Evolutionary conservation across 345 rosid genomes (phyloP), one percentile per base, ranked within the genome.

Genomic region (Capsella bursapastoris): DNA sequence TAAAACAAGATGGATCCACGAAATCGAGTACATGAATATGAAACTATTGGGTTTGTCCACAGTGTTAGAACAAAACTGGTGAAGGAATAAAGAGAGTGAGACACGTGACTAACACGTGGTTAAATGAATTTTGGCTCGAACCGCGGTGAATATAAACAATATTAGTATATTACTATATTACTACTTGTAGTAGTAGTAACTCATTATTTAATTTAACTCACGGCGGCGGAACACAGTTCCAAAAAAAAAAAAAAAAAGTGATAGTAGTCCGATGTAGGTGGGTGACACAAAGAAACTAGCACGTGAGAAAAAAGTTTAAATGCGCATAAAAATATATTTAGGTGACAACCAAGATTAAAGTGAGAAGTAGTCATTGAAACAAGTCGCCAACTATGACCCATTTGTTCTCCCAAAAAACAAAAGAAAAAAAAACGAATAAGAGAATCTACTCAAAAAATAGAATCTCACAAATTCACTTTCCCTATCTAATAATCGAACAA

Each of bases 371-470:
- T 68, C 25, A 22, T 15, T 11, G 49, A 58, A 50, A 38, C 9
- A 18, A 71, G 70, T 69, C 43, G 79, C 34, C 74, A 75, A 68
- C 79, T 41, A 75, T 68, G 79, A 68, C 64, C 70, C 67, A 38
- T 29, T 58, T 16, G 14, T 7, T 12, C 51, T 29, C 6, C 7
- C 7, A 6, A 6, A 6, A 34, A 34, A 6, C 6, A 31, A 0
- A 31, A 31, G 6, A 31, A 31, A 31, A 32, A 5, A 32, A 6
- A 6, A 34, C 1, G 8, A 22, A 22, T 22, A 18, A 56, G 43
- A 3, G 73, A 71, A 72, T 73, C 29, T 65, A 48, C 2, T 51
- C 62, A 67, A 41, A 22, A 22, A 22, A 22, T 22, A 22, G 25
- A 22, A 22, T 22, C 25, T 22, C 2, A 22, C 2, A 22, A 22